Percentiles rank a stretch among this genome's conserved stretches.
Evolutionary conservation across 1,284 basidiomycete species (phyloP).

Genomic region (Tremellales sp.): DNA sequence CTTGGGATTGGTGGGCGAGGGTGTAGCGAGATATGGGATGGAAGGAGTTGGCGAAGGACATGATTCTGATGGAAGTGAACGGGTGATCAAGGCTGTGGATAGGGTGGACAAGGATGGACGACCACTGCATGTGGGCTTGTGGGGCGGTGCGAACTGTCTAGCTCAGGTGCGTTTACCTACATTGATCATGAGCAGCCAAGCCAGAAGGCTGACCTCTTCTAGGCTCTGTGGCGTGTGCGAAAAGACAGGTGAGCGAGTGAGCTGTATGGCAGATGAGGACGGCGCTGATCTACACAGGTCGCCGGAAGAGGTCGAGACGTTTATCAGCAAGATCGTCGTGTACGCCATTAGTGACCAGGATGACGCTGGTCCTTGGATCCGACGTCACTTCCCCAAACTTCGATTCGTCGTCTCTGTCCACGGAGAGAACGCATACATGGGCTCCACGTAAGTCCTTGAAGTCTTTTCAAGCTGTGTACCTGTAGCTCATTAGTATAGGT

Average conservation of each 20-base stretch:
- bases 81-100: constrained; percentile 12
- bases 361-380: constrained; percentile 17
- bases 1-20: constrained; percentile 1
- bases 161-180: constrained; percentile 6
- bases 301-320: constrained; percentile 3
- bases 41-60: constrained; percentile 8
- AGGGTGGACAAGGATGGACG: constrained; percentile 4
- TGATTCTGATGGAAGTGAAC: constrained; percentile 4
- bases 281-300: too few relatives aligned
- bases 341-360: constrained; percentile 19
- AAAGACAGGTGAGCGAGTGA: too few relatives aligned
- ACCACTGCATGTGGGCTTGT: constrained; percentile 10
- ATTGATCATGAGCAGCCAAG: too few relatives aligned
- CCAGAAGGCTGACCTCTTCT: neutral
- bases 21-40: constrained; percentile 11
- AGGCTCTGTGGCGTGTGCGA: constrained; percentile 10
- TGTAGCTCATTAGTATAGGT: constrained; percentile 1
- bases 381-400: constrained; percentile 11
- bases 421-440: constrained; percentile 12
- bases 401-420: constrained; percentile 12
- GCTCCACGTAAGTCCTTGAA: constrained; percentile 7
- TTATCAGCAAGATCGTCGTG: constrained; percentile 8
- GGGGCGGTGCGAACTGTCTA: constrained; percentile 15
- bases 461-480: neutral
- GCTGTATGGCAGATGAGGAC: too few relatives aligned